These are phyloP conservation scores for Davidsoniella australis DNA, from an alignment of 2,329 filamentous ascomycete genomes.

Conservation along the genomic window DNA sequence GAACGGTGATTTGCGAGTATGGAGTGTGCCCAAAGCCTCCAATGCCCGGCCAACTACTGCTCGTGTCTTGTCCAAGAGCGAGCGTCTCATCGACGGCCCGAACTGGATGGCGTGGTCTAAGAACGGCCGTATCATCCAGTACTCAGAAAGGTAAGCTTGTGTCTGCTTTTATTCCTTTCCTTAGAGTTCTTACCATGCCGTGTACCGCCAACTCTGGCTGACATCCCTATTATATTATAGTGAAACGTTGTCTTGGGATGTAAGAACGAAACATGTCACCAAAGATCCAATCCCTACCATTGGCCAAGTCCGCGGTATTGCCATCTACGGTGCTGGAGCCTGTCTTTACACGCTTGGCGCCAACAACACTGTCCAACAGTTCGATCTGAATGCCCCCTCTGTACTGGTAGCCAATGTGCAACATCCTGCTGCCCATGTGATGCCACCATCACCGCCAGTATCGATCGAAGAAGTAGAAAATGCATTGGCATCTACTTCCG, in stretches of 20 bases:
- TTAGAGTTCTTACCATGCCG: slow-evolving; percentile 2
- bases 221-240: neutral
- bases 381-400: slow-evolving; percentile 71
- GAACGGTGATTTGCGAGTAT: slow-evolving; percentile 84
- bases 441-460: slow-evolving; percentile 68
- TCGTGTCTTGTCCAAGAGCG: slow-evolving; percentile 64
- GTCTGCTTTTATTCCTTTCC: neutral
- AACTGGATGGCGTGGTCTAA: slow-evolving; percentile 99
- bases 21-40: slow-evolving; percentile 80
- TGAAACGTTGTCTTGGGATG: slow-evolving; percentile 90
- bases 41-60: slow-evolving; percentile 73
- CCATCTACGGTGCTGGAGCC: slow-evolving; percentile 80
- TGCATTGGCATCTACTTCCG: slow-evolving; percentile 31
- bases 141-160: slow-evolving; percentile 62
- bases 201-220: slow-evolving; percentile 9
- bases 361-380: slow-evolving; percentile 84
- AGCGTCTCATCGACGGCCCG: slow-evolving; percentile 49
- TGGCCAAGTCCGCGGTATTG: slow-evolving; percentile 63
- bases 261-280: slow-evolving; percentile 91
- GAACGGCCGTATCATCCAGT: slow-evolving; percentile 89
- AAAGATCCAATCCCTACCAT: slow-evolving; percentile 77
- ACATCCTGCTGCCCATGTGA: slow-evolving; percentile 53
- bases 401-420: slow-evolving; percentile 75
- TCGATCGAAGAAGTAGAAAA: slow-evolving; percentile 52
- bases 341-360: slow-evolving; percentile 78